phyloP scores from a whole-genome alignment of 1,139 yeast species.

The Geotrichum australiense region DNA sequence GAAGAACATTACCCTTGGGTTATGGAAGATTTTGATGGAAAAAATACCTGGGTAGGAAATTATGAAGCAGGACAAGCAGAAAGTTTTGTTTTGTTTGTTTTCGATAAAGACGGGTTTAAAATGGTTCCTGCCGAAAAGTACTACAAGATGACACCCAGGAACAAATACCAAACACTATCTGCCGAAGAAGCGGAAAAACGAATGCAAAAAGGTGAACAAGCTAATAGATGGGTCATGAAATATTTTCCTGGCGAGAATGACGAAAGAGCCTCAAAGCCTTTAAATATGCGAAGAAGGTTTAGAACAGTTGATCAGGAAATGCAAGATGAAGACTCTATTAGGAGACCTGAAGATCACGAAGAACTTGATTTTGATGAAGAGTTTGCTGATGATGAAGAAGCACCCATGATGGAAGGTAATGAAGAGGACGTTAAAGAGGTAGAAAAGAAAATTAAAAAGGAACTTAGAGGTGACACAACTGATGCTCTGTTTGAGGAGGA shows the following conservation, averaged over 20 bases:
- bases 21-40: conserved; percentile 90
- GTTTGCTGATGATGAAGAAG: conserved; percentile 98
- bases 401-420: conserved; percentile 94
- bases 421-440: conserved; percentile 92
- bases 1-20: conserved; percentile 99
- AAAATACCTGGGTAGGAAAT: conserved; percentile 90
- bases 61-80: conserved; percentile 93
- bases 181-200: conserved; percentile 94
- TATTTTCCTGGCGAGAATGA: conserved; percentile 63
- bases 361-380: conserved; percentile 95
- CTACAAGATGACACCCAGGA: conserved; percentile 87
- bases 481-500: conserved; percentile 39
- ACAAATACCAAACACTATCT: conserved; percentile 86
- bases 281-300: conserved; percentile 35
- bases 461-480: conserved; percentile 56
- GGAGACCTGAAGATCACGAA: conserved; percentile 76
- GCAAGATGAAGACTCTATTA: conserved; percentile 17
- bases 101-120: conserved; percentile 83
- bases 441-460: conserved; percentile 80
- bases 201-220: conserved; percentile 71
- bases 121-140: conserved; percentile 94
- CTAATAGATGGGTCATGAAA: conserved; percentile 95
- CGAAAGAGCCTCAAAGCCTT: conserved; percentile 18
- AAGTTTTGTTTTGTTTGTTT: conserved; percentile 75
- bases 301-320: conserved; percentile 54